Base-by-base conservation (phyloP, 2,329 filamentous ascomycete species). In the Alternaria viburni region DNA sequence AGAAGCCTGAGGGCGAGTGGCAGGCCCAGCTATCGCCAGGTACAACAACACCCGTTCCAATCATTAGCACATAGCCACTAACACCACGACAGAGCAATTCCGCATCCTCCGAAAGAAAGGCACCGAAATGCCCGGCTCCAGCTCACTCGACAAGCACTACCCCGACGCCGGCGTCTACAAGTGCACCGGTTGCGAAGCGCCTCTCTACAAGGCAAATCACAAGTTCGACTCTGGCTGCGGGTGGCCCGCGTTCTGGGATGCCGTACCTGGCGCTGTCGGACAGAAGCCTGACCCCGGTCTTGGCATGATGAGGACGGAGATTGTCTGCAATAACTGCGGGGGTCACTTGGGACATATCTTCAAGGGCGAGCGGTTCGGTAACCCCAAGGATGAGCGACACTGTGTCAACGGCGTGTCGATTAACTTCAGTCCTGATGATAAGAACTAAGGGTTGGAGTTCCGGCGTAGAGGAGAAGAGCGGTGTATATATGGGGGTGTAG, bases 231-330 rank as follows among this genome's bases (percentile, higher is more conserved):
- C 92, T 17, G 93, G 93, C 45, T 99, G 96, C 81, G 96, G 96
- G 65, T 99, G 96, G 96, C 96, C 96, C 0, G 96, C 96, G 12
- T 99, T 98, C 82, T 99, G 95, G 79, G 96, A 99, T 81, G 95
- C 91, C 69, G 88, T 99, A 55, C 95, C 96, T 0, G 94, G 93
- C 3, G 95, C 95, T 1, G 93, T 99, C 12, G 92, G 88, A 36
- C 86, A 95, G 66, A 91, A 95, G 75, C 88, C 89, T 67, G 96
- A 99, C 80, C 83, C 82, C 51, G 85, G 89, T 0, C 86, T 93
- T 55, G 95, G 95, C 50, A 97, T 97, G 92, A 79, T 85, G 76
- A 86, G 96, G 69, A 97, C 89, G 13, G 96, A 99, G 84, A 99
- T 99, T 74, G 90, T 96, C 9, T 99, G 96, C 82, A 88, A 89